phyloP scores from a whole-genome alignment of 208 protist genomes.

The Trypanosoma lewisi region DNA sequence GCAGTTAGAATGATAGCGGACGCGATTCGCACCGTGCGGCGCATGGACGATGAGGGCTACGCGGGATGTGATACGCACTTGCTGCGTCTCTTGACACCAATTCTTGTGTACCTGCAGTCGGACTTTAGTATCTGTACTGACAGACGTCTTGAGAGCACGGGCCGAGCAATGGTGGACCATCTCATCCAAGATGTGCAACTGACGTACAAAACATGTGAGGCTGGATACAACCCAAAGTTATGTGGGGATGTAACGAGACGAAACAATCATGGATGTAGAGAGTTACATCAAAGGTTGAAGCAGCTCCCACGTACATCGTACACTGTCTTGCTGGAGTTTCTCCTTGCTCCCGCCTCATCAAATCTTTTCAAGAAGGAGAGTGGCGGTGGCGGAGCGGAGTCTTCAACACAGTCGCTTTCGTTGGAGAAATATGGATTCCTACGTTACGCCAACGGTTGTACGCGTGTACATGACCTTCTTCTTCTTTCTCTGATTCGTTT shows the following conservation, averaged over 20 bases:
- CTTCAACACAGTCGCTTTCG: conserved; percentile 21
- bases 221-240: conserved; percentile 32
- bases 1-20: conserved; percentile 63
- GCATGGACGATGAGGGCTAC: conserved; percentile 50
- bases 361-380: conserved; percentile 33
- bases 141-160: conserved; percentile 44
- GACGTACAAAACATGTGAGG: conserved; percentile 31
- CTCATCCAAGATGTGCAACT: conserved; percentile 38
- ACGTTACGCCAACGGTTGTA: conserved; percentile 78
- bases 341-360: conserved; percentile 65
- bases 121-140: conserved; percentile 64
- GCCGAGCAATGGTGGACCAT: conserved; percentile 66
- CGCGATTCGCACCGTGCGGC: conserved; percentile 52
- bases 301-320: conserved; percentile 48
- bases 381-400: not conserved
- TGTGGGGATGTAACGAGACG: conserved; percentile 62
- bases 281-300: conserved; percentile 31
- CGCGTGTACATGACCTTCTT: conserved; percentile 46
- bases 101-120: conserved; percentile 61
- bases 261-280: conserved; percentile 47
- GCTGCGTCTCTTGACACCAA: conserved; percentile 65
- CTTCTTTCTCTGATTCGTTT: conserved; percentile 61
- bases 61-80: conserved; percentile 69
- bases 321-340: conserved; percentile 58
- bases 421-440: conserved; percentile 69